Conservation (phyloP, 1,284 basidiomycete species). For the Cerrena zonata region DNA sequence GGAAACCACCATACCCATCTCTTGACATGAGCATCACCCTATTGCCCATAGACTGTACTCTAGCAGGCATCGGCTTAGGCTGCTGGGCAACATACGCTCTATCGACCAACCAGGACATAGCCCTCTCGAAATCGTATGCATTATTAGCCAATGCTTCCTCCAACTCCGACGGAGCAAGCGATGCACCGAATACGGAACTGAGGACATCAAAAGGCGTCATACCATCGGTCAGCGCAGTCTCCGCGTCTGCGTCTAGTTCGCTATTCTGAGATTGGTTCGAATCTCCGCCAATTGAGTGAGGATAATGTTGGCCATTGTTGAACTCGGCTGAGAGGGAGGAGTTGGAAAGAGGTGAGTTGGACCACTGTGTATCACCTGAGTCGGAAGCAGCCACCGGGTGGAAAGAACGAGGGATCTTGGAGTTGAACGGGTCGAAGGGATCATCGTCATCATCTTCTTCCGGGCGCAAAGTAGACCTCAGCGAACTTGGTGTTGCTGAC, state of each 20-base stretch:
- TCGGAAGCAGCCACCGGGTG: conserved; percentile 58
- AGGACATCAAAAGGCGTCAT: conserved; percentile 98
- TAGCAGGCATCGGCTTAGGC: conserved; percentile 36
- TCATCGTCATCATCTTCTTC: conserved; percentile 60
- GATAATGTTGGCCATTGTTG: conserved; percentile 16
- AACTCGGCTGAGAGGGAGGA: conserved; percentile 46
- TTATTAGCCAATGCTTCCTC: conserved; percentile 87
- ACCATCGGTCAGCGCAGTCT: conserved; percentile 68
- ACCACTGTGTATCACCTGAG: conserved; percentile 57
- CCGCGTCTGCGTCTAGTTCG: conserved; percentile 50
- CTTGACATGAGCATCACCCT: conserved; percentile 58
- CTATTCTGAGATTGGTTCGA: conserved; percentile 18
- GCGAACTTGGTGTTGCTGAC: conserved; percentile 46
- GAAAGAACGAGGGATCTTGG: conserved; percentile 50
- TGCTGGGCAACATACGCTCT: conserved; percentile 46
- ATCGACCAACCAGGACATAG: conserved; percentile 89
- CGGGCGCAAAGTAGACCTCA: conserved; percentile 57
- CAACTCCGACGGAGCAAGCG: conserved; percentile 82
- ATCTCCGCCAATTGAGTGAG: background rate
- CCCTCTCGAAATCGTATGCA: conserved; percentile 90
- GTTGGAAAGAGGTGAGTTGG: conserved; percentile 42
- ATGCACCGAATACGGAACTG: conserved; percentile 85
- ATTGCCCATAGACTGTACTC: conserved; percentile 56
- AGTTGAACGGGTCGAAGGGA: conserved; percentile 68
- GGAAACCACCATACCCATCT: conserved; percentile 34